These are phyloP conservation scores for Malus sylvestris DNA, from an alignment of 306 rosid genomes.

Conservation along the genomic window DNA sequence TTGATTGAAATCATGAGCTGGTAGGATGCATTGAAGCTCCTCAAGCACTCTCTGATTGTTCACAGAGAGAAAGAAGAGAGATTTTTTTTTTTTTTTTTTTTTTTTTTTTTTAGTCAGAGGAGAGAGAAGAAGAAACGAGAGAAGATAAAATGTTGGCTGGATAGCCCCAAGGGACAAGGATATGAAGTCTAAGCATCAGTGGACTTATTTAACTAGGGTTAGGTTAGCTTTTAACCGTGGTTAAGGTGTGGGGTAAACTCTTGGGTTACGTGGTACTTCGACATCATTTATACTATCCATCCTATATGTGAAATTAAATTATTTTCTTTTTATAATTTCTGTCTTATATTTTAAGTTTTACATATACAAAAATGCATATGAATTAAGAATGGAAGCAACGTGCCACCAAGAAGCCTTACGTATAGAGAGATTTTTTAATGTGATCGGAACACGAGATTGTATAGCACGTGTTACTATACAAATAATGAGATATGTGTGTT, in stretches of 20 bases:
- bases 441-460: too few species aligned
- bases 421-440: too few species aligned
- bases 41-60: neutral
- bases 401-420: too few species aligned
- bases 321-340: too few species aligned
- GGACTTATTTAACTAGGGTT: neutral
- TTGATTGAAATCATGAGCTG: neutral
- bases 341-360: too few species aligned
- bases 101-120: neutral
- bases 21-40: neutral
- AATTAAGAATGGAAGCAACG: too few species aligned
- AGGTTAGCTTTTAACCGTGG: neutral
- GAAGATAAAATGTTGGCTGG: neutral
- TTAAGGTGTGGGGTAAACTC: neutral
- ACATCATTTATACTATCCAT: too few species aligned
- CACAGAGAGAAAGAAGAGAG: neutral
- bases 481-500: too few species aligned
- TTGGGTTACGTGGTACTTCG: too few species aligned
- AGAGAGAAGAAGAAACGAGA: neutral
- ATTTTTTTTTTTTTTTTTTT: neutral
- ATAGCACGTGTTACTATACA: too few species aligned
- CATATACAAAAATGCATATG: too few species aligned
- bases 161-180: neutral
- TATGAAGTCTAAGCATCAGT: neutral
- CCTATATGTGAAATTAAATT: too few species aligned